Evolutionary conservation across 768 basidiomycete species (phyloP), one percentile per base, ranked within the genome.

Genomic region (Lanmaoa pseudosensibilis): DNA sequence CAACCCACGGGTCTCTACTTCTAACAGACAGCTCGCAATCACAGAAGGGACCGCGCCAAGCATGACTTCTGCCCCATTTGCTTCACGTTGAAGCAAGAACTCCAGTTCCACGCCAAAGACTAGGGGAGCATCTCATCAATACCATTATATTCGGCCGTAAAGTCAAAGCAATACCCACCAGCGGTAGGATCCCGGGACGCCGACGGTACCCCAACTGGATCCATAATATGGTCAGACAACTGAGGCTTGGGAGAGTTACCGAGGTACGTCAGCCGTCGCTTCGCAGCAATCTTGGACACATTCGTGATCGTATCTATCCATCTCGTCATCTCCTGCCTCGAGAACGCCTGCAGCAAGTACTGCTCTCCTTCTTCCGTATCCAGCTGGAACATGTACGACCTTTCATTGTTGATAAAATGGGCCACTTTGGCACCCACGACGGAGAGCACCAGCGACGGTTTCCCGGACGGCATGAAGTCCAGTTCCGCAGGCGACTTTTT

Each of bases 311-410:
- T 86, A 18, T 87, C 84, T 51, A 92, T 78, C 92, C 92, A 94
- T 62, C 79, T 84, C 52, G 69, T 75, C 84, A 91, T 86, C 61
- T 92, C 91, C 38, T 79, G 77, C 68, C 80, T 83, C 62, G 80
- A 84, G 36, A 82, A 70, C 1, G 90, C 86, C 69, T 94, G 92
- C 16, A 94, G 73, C 34, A 92, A 70, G 64, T 91, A 92, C 64
- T 87, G 87, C 0, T 90, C 91, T 9, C 92, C 92, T 65, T 94
- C 92, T 68, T 94, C 92, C 1, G 91, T 90, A 64, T 90, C 85
- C 43, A 94, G 77, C 65, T 88, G 84, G 77, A 94, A 90, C 47
- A 83, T 85, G 69, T 85, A 94, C 46, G 92, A 90, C 45, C 92
- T 80, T 58, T 91, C 87, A 67, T 87, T 86, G 66, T 91, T 92